These are phyloP conservation scores for Vitis riparia DNA, from an alignment of 164 flowering plant genomes.

Conservation along the genomic window DNA sequence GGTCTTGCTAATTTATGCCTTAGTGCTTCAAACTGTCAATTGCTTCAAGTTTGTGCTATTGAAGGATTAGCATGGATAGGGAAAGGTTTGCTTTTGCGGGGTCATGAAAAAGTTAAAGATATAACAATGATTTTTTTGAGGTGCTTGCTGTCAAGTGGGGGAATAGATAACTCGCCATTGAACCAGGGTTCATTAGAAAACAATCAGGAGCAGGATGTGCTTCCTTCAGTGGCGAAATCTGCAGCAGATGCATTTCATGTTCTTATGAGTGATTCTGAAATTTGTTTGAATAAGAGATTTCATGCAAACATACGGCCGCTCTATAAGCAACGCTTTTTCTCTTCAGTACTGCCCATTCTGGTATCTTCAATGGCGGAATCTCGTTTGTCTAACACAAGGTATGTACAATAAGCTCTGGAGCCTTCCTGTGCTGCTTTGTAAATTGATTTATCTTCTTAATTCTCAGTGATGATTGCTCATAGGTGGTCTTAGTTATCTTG, in stretches of 20 bases:
- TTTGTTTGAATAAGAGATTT: conserved; percentile 67
- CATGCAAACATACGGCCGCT: conserved; percentile 84
- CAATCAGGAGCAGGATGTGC: conserved; percentile 19
- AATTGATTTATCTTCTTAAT: not conserved
- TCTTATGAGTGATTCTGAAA: conserved; percentile 75
- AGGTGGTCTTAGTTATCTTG: not conserved
- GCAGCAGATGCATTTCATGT: conserved; percentile 83
- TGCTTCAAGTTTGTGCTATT: conserved; percentile 48
- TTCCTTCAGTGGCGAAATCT: conserved; percentile 35
- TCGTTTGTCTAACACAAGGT: conserved; percentile 56
- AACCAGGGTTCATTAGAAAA: conserved; percentile 21
- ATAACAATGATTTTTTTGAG: conserved; percentile 54
- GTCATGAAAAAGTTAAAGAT: conserved; percentile 75
- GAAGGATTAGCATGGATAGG: conserved; percentile 91
- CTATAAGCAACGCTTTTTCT: conserved; percentile 88
- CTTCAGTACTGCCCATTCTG: conserved; percentile 66
- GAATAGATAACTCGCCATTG: conserved; percentile 7
- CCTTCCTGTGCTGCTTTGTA: not conserved
- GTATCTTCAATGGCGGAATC: conserved; percentile 47
- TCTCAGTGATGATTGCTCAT: not conserved
- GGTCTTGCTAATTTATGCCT: conserved; percentile 22
- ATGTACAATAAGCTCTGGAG: not conserved
- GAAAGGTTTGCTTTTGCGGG: conserved; percentile 93
- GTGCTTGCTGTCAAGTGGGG: conserved; percentile 40
- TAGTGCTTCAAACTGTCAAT: conserved; percentile 11